Conservation (phyloP, 176 grass and related monocot genomes). For the Eremochloa ophiuroides region DNA sequence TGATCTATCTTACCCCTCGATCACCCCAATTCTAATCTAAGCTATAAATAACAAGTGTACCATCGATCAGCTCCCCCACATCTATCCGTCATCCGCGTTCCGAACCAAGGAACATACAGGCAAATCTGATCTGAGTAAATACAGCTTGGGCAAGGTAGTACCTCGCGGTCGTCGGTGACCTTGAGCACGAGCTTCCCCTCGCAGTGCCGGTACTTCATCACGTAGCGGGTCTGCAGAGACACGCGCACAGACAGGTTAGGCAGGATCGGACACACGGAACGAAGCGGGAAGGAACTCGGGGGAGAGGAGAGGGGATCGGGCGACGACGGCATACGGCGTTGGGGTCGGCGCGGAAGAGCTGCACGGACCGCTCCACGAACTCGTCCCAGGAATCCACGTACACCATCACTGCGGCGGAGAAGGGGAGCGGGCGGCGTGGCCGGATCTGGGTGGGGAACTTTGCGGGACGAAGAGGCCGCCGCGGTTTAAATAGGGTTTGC, state of each 20-base stretch:
- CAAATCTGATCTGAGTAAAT: conserved; percentile 13
- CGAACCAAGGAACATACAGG: neutral
- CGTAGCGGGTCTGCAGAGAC: conserved; percentile 60
- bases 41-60: neutral
- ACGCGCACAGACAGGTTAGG: neutral
- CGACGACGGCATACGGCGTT: conserved; percentile 35
- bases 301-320: neutral
- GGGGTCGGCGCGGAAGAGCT: conserved; percentile 87
- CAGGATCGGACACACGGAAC: conserved; percentile 4
- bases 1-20: neutral
- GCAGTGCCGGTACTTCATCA: conserved; percentile 90
- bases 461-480: neutral
- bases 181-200: conserved; percentile 97
- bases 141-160: conserved; percentile 10
- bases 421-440: neutral
- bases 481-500: conserved; percentile 22
- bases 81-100: neutral
- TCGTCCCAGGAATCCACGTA: conserved; percentile 94
- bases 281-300: neutral
- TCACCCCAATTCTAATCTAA: neutral
- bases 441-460: conserved; percentile 20
- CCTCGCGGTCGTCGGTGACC: conserved; percentile 81
- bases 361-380: conserved; percentile 81
- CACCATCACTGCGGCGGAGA: conserved; percentile 52
- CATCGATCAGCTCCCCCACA: neutral